Percentiles rank a stretch among this genome's conserved stretches.
Conservation (phyloP, 2,329 filamentous ascomycete genomes). For the Aureobasidium sp. region DNA sequence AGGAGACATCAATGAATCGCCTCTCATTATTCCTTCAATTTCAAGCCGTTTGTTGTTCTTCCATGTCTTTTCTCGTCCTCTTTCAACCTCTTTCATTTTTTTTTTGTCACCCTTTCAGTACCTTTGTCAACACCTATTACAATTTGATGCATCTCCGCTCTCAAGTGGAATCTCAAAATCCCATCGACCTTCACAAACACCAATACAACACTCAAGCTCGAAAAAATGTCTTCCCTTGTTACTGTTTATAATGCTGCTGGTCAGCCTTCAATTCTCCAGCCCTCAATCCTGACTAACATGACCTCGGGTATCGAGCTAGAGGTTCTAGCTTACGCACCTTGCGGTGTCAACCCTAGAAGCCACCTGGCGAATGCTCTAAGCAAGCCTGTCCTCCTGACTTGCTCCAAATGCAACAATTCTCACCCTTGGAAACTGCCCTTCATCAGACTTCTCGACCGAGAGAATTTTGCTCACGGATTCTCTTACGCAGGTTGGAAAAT, state of each 20-base stretch:
- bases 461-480: neutral
- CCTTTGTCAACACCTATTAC: too few relatives aligned
- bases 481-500: neutral
- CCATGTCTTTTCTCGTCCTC: too few relatives aligned
- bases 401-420: neutral
- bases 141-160: too few relatives aligned
- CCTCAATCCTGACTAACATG: neutral
- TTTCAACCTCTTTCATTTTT: too few relatives aligned
- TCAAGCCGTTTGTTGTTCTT: too few relatives aligned
- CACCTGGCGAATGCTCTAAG: neutral
- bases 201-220: neutral
- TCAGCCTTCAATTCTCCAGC: neutral
- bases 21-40: too few relatives aligned
- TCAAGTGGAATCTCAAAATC: neutral
- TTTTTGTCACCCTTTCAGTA: too few relatives aligned
- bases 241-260: neutral
- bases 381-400: neutral
- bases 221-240: neutral
- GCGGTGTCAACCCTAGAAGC: neutral
- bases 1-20: too few relatives aligned
- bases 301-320: neutral
- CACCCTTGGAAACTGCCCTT: neutral
- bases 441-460: too few relatives aligned
- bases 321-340: neutral
- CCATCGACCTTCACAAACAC: neutral